A percentile compares a stretch with the other conserved stretches of the same genome.
phyloP scores from a whole-genome alignment of 2,329 filamentous ascomycete species.

The Zopfia rhizophila region DNA sequence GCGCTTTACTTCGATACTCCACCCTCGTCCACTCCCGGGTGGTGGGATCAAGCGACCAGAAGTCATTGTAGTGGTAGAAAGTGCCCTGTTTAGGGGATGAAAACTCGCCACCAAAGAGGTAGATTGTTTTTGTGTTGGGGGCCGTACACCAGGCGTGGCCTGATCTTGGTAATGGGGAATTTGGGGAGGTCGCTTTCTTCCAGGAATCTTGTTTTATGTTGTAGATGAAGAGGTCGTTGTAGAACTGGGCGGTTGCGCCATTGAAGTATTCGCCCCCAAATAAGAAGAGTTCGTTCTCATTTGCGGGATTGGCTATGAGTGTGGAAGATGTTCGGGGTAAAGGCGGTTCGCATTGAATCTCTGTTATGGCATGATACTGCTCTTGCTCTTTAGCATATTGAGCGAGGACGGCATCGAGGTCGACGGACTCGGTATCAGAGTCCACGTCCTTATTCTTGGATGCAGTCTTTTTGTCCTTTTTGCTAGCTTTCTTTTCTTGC shows the following conservation, averaged over 20 bases:
- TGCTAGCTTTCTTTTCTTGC: conserved; percentile 82
- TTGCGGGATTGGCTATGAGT: conserved; percentile 84
- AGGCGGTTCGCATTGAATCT: conserved; percentile 77
- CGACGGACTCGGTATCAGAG: conserved; percentile 90
- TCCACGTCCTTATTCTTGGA: conserved; percentile 77
- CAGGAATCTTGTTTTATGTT: conserved; percentile 88
- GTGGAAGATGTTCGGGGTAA: conserved; percentile 82
- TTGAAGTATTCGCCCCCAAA: conserved; percentile 98
- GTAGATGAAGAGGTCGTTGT: conserved; percentile 74
- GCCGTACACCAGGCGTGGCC: conserved; percentile 96
- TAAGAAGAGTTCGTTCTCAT: conserved; percentile 86
- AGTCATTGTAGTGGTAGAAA: conserved; percentile 99
- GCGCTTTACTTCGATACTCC: conserved; percentile 82
- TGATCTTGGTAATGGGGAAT: conserved; percentile 87
- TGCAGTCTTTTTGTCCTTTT: conserved; percentile 83
- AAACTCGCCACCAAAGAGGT: conserved; percentile 96
- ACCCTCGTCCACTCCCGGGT: conserved; percentile 91
- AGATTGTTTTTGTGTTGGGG: conserved; percentile 85
- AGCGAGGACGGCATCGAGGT: conserved; percentile 91
- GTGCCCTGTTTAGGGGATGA: conserved; percentile 96
- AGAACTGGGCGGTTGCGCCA: conserved; percentile 81
- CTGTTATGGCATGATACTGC: conserved; percentile 92
- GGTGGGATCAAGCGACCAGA: conserved; percentile 89
- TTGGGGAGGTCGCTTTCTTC: conserved; percentile 89
- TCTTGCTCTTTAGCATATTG: conserved; percentile 93